Evolutionary conservation across 352 stramenopile genomes (phyloP), one percentile per base, ranked within the genome.

Genomic region (Peronosclerospora sorghi): DNA sequence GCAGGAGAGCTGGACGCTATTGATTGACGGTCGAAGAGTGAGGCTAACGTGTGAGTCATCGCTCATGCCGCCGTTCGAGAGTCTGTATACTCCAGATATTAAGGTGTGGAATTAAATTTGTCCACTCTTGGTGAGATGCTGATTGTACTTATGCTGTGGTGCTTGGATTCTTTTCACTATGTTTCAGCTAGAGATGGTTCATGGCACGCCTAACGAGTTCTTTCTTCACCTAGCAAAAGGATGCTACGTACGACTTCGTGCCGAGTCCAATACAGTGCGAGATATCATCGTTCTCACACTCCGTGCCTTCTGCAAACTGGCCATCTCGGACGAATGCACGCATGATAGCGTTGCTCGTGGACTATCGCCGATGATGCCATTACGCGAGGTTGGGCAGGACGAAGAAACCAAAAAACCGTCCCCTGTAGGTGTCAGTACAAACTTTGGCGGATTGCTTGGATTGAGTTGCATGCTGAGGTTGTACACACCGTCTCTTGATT

Each of bases 261-360:
- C 72, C 18, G 78, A 83, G 46, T 84, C 71, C 6, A 80, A 88
- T 35, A 62, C 71, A 23, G 65, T 78, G 18, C 75, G 78, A 8
- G 78, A 91, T 53, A 83, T 88, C 36, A 83, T 91, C 51, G 69
- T 81, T n/a, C 69, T 91, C 21, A 86, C 77, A 15, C 60, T 91
- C 17, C 73, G 66, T 10, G 71, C 75, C 21, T 91, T 91, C 45
- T 82, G 69, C 41, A 68, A 73, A 23, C 64, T 68, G 40, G 74
- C 74, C 4, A 53, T 90, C 8, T 57, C 51, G 12, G 68, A 65
- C 37, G 64, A 80, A 20, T 49, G 50, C 0, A 69, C 65, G 29
- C 59, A 71, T 28, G 59, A 68, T 6, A 63, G 62, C 13, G 59
- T 73, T 10, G 56, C 62, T 38, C 65, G 62, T 24, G 70, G 77